phyloP scores from a whole-genome alignment of 2,329 filamentous ascomycete genomes.

The Microdochium nivale region DNA sequence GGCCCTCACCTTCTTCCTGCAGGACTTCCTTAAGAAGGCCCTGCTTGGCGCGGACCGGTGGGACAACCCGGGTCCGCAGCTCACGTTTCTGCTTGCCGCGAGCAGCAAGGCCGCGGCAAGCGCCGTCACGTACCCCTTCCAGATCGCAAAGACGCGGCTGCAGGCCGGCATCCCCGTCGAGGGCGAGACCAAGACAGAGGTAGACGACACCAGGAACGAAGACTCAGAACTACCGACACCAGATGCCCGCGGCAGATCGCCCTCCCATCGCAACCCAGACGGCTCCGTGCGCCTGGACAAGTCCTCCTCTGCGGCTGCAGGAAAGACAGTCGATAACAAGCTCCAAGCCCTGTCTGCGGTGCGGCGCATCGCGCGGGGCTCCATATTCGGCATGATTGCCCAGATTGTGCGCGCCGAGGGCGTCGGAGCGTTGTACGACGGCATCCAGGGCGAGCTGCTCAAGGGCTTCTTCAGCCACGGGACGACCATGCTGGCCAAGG shows the following conservation, averaged over 20 bases:
- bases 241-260: too few species aligned
- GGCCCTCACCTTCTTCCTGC: slow-evolving; percentile 76
- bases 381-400: slow-evolving; percentile 56
- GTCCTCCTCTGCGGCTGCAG: slow-evolving; percentile 10
- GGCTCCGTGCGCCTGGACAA: slow-evolving; percentile 6
- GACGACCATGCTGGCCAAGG: slow-evolving; percentile 80
- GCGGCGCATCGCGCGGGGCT: slow-evolving; percentile 25
- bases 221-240: slow-evolving; percentile 6
- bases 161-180: slow-evolving; percentile 46
- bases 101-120: slow-evolving; percentile 71
- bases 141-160: slow-evolving; percentile 71
- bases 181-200: slow-evolving; percentile 16
- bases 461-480: slow-evolving; percentile 83
- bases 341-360: slow-evolving; percentile 15
- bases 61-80: slow-evolving; percentile 17
- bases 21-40: slow-evolving; percentile 58
- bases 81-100: slow-evolving; percentile 52
- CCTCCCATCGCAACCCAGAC: neutral
- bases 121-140: slow-evolving; percentile 75
- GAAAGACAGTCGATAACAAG: slow-evolving; percentile 19
- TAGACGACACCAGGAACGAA: too few species aligned
- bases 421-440: slow-evolving; percentile 61
- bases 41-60: slow-evolving; percentile 40
- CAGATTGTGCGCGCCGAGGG: slow-evolving; percentile 57
- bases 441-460: slow-evolving; percentile 65